Evolutionary conservation across 371 early-diverging fungal genomes (phyloP).

Genomic region (Syncephalis plumigaleata): DNA sequence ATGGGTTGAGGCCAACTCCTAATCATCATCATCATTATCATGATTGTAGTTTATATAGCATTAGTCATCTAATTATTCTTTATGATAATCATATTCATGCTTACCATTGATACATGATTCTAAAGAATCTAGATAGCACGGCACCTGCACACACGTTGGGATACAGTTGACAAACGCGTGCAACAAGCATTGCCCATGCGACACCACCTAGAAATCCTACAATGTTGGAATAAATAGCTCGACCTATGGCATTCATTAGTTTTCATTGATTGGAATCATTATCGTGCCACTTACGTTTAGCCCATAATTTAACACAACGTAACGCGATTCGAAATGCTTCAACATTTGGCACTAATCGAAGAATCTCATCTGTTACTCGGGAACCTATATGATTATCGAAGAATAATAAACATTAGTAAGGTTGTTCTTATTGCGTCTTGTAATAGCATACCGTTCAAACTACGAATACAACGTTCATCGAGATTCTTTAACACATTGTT

Average conservation of each 20-base stretch:
- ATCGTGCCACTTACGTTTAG: constrained; percentile 36
- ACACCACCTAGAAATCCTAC: constrained; percentile 99
- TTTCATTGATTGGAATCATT: neutral
- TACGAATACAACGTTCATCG: constrained; percentile 87
- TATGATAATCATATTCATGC: constrained; percentile 1
- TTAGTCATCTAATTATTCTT: neutral
- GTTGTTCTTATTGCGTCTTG: too few species aligned
- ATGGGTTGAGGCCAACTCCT: constrained; percentile 96
- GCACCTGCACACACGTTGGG: constrained; percentile 85
- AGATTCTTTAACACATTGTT: constrained; percentile 76
- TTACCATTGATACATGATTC: constrained; percentile 77
- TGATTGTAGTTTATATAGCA: neutral
- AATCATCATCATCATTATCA: too few species aligned
- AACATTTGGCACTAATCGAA: constrained; percentile 89
- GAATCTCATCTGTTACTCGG: constrained; percentile 96
- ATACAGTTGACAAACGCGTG: constrained; percentile 94
- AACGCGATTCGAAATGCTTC: constrained; percentile 81
- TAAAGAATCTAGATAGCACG: constrained; percentile 85
- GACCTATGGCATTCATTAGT: constrained; percentile 9
- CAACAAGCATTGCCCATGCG: constrained; percentile 98
- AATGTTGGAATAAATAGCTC: constrained; percentile 91
- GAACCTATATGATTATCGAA: constrained; percentile 34
- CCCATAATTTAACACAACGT: constrained; percentile 98
- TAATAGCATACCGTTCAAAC: constrained; percentile 83
- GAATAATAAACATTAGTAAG: too few species aligned